Conservation (phyloP, 2,329 filamentous ascomycete species). For the Monosporascus sp. region DNA sequence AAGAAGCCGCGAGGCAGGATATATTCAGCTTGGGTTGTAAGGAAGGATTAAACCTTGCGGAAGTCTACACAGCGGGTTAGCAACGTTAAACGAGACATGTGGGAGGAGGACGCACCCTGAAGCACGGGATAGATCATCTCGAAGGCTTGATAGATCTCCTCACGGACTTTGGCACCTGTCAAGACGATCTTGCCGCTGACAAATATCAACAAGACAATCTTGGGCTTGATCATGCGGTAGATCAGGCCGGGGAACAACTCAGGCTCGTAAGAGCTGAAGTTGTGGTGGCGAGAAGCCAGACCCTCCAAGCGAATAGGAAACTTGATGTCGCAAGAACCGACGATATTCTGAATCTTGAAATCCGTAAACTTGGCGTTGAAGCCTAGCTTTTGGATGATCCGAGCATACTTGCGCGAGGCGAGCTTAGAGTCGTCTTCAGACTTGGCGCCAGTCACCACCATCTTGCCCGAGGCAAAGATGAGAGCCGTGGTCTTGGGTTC, state of each 20-base stretch:
- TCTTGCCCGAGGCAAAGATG: conserved; percentile 98
- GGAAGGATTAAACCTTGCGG: conserved; percentile 45
- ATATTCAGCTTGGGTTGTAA: conserved; percentile 11
- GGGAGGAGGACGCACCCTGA: conserved; percentile 51
- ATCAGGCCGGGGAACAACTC: conserved; percentile 98
- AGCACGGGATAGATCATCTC: conserved; percentile 97
- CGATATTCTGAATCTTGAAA: conserved; percentile 99
- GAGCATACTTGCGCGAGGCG: conserved; percentile 93
- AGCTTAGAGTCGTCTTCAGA: conserved; percentile 97
- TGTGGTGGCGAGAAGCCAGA: conserved; percentile 93
- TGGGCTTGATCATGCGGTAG: conserved; percentile 99
- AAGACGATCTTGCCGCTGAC: conserved; percentile 97
- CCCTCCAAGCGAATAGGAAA: conserved; percentile 97
- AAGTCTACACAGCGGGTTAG: conserved; percentile 36
- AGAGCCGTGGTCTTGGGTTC: conserved; percentile 97
- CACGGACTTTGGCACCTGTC: conserved; percentile 93
- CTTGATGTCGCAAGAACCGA: conserved; percentile 98
- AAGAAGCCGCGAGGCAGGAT: conserved; percentile 3
- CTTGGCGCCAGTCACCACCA: conserved; percentile 98
- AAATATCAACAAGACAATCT: conserved; percentile 97
- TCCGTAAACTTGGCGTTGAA: conserved; percentile 99
- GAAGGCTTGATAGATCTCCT: conserved; percentile 96
- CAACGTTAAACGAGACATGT: conserved; percentile 26
- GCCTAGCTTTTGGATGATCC: conserved; percentile 98
- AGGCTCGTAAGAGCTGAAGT: conserved; percentile 98